Base-by-base conservation (phyloP, 139 green algal genomes). In the Picochlorum sp. region DNA sequence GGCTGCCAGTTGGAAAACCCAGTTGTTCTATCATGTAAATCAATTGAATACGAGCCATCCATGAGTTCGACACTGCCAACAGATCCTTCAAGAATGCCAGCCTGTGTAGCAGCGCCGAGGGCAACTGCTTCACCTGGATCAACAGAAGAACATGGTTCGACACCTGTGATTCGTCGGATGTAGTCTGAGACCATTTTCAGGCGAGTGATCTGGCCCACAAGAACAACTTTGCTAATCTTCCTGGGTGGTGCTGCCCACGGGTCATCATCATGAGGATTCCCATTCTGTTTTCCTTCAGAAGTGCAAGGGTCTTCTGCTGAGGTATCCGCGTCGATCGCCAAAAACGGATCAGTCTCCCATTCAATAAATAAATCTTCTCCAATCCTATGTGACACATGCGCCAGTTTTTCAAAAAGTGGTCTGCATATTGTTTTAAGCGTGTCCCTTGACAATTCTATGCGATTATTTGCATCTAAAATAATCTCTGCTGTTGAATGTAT, bases 191-290 rank as follows among this genome's bases (percentile, higher is more conserved):
- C 68, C 9, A 71, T 66, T 1, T 80, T 82, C 69, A 90, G 79
- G 24, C 78, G 65, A 2, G 87, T 90, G 3, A 77, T 72, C 6
- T 81, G 85, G 4, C 87, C 87, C 24, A 92, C 87, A 18, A 92
- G 70, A 62, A 88, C 70, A 24, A 89, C 70, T n/a, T 78, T 79
- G 3, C 69, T 84, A 51, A 87, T 69, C 28, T 65, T 65, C 2
- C 86, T 74, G 0, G 85, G 84, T 14, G 80, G 80, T 1, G 84
- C 69, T 3, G 79, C 79, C 54, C 76, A 88, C 34, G 49, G 6
- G 58, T 62, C 63, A 8, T 61, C 69, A 10, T 14, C 28, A 34
- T 49, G 30, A 64, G 61, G 0, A 24, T 24, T 24, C 62, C 70
- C 11, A 1, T 32, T 49, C 34, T 62, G 34, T 11, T 11, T 41